Evolutionary conservation across 768 basidiomycete species (phyloP).

Genomic region (Astraeus odoratus): DNA sequence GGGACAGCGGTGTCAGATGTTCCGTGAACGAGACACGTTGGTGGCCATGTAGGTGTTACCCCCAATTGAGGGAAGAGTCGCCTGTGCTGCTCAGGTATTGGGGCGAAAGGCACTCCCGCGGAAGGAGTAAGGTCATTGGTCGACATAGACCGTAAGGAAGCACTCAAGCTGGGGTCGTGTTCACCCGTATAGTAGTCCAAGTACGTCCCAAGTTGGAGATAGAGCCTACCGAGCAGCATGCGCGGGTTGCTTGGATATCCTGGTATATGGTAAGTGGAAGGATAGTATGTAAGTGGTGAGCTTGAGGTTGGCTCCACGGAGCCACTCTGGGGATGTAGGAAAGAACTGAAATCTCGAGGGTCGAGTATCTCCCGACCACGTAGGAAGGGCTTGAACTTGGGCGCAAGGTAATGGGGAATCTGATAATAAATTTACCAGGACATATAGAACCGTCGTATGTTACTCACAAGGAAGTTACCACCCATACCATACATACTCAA

Average conservation of each 20-base stretch:
- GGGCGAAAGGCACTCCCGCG: background rate
- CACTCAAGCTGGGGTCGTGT: constrained; percentile 42
- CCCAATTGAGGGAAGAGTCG: constrained; percentile 42
- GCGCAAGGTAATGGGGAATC: constrained; percentile 44
- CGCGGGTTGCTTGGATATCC: constrained; percentile 59
- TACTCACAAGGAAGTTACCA: constrained; percentile 44
- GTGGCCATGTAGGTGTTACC: constrained; percentile 35
- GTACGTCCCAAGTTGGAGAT: constrained; percentile 49
- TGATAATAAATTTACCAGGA: constrained; percentile 15
- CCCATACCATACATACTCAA: constrained; percentile 59
- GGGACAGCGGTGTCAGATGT: constrained; percentile 41
- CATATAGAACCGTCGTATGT: background rate
- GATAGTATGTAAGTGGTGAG: constrained; percentile 43
- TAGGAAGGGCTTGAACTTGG: constrained; percentile 46
- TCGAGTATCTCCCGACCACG: constrained; percentile 51
- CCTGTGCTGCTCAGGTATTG: constrained; percentile 27
- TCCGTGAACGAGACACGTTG: constrained; percentile 43
- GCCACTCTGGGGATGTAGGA: constrained; percentile 36
- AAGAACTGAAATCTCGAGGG: constrained; percentile 38
- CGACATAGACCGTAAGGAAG: constrained; percentile 25
- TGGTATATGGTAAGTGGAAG: constrained; percentile 38
- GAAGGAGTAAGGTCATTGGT: constrained; percentile 4
- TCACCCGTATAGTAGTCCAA: constrained; percentile 52
- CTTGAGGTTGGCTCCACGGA: constrained; percentile 27
- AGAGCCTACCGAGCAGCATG: constrained; percentile 50